Percentiles rank a stretch among this genome's conserved stretches.
Conservation (phyloP, 345 rosid genomes). For the Kernera saxatilis region DNA sequence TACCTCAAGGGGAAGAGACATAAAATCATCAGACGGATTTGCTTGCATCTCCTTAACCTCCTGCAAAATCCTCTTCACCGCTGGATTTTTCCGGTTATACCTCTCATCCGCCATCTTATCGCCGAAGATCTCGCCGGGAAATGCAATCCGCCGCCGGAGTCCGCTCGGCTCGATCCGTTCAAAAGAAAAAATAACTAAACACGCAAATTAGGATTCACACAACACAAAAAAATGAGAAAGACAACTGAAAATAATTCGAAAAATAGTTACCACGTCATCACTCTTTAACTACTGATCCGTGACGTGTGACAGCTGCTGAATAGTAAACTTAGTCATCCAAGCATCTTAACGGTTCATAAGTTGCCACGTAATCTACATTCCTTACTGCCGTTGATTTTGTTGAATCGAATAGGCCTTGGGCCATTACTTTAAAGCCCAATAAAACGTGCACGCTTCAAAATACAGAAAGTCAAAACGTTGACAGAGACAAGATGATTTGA, state of each 20-base stretch:
- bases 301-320: background rate
- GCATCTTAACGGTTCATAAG: background rate
- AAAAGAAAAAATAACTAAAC: background rate
- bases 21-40: slow-evolving; percentile 95
- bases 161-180: background rate
- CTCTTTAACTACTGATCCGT: background rate
- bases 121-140: slow-evolving; percentile 1
- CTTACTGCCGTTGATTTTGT: slow-evolving; percentile 6
- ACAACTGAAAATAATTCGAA: background rate
- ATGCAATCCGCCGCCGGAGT: slow-evolving; percentile 7
- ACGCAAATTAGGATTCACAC: background rate
- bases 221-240: background rate
- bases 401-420: slow-evolving; percentile 2
- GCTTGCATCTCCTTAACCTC: slow-evolving; percentile 99
- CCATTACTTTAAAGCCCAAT: slow-evolving; percentile 19
- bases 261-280: slow-evolving; percentile 17
- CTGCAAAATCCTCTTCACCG: slow-evolving; percentile 94
- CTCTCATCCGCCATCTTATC: slow-evolving; percentile 67
- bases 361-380: background rate
- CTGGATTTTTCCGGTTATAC: slow-evolving; percentile 87
- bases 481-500: background rate
- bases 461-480: slow-evolving; percentile 15
- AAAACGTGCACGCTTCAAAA: background rate
- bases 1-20: slow-evolving; percentile 98
- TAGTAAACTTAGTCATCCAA: background rate